Base-by-base conservation (phyloP, 495 filamentous ascomycete species). In the Poronia punctata region DNA sequence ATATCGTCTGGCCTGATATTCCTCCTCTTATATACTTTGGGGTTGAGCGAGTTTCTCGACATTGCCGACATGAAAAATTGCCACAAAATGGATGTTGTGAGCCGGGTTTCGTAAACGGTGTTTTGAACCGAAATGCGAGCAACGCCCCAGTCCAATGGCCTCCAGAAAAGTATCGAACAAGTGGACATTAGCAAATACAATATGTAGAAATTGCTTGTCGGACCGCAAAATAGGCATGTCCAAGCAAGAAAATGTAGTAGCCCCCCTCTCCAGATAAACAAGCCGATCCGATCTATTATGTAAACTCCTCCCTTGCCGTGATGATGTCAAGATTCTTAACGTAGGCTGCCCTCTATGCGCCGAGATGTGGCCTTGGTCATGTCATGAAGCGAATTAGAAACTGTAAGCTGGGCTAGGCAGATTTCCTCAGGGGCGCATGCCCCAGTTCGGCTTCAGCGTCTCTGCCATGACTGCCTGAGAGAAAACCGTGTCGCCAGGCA, bases 401-500 rank as follows among this genome's bases (percentile, higher is more conserved):
- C 4, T 17, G 15, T 12, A 32, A 32, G 4, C 3, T 12, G 19
- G n/a, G 7, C 19, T 24, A 38, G 25, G 16, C 26, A 11, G 21
- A 35, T 28, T 29, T 38, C 29, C 30, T 43, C 23, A 42, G 41
- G 60, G 45, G 36, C 66, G 66, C 77, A 89, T 75, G 56, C 76
- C 74, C 88, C 87, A 88, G 36, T 70, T 73, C 36, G 92, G 92
- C 64, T 82, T 83, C 61, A 98, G 70, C 48, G 67, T 76, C 3
- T 72, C 56, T 38, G 64, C 56, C 61, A 96, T 60, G 35, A 90
- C 82, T 28, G 84, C 75, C 58, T 74, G 82, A 2, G 86, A 87
- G 40, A 86, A 88, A 35, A 96, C 88, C 27, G 82, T 75, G 42
- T 87, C 87, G 25, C 77, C 73, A 1, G 90, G 89, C 31, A 98